A percentile compares a stretch with the other conserved stretches of the same genome.
Conservation (phyloP, 768 basidiomycete species). For the Lentinus brumalis region DNA sequence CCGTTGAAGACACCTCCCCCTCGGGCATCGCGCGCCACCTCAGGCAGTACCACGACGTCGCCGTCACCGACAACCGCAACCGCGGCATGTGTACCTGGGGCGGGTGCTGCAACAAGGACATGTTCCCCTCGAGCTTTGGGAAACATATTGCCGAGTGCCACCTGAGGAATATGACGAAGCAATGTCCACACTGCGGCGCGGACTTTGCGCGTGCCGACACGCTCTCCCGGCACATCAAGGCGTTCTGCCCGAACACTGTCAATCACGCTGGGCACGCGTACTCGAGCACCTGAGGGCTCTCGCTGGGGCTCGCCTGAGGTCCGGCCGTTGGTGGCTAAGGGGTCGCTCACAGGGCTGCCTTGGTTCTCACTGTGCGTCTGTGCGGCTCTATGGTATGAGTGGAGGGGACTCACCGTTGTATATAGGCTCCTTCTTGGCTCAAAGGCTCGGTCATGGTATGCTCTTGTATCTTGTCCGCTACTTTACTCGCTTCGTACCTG, state of each 20-base stretch:
- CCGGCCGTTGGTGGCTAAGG: not conserved
- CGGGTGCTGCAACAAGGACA: slow-evolving; percentile 16
- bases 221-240: slow-evolving; percentile 23
- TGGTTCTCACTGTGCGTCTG: not conserved
- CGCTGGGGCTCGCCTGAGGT: not conserved
- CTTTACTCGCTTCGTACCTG: not conserved
- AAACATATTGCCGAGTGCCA: slow-evolving; percentile 26
- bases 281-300: not conserved
- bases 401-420: not conserved
- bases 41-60: slow-evolving; percentile 17
- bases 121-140: slow-evolving; percentile 22
- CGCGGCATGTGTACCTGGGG: slow-evolving; percentile 16
- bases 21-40: slow-evolving; percentile 23
- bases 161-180: slow-evolving; percentile 17
- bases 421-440: not conserved
- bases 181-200: slow-evolving; percentile 18
- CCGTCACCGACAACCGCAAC: slow-evolving; percentile 16
- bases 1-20: slow-evolving; percentile 17
- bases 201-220: slow-evolving; percentile 23
- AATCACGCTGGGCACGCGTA: not conserved
- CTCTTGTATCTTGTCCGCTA: not conserved
- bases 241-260: slow-evolving; percentile 17
- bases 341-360: not conserved
- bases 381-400: not conserved
- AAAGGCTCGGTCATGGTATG: not conserved